Percentiles rank a stretch among this genome's conserved stretches.
Evolutionary conservation across 306 rosid genomes (phyloP).

Genomic region (Acacia confusa): DNA sequence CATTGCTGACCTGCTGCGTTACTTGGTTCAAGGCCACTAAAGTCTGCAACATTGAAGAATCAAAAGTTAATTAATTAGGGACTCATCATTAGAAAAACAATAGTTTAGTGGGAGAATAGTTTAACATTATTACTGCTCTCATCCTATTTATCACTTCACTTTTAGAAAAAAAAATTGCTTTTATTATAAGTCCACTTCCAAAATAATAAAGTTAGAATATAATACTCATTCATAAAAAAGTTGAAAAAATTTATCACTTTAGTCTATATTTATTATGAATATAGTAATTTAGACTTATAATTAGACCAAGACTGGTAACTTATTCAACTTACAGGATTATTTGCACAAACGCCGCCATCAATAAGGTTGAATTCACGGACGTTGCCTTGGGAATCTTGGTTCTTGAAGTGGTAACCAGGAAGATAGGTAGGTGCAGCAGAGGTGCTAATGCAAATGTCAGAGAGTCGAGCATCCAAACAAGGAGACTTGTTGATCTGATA

Average conservation of each 20-base stretch:
- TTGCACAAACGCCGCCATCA: slow-evolving; percentile 53
- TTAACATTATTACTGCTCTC: background rate
- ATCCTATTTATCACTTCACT: too few relatives aligned
- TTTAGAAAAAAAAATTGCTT: too few relatives aligned
- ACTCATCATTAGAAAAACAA: background rate
- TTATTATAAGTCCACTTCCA: too few relatives aligned
- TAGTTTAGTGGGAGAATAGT: background rate
- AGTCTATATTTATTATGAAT: too few relatives aligned
- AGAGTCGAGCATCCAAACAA: slow-evolving; percentile 34
- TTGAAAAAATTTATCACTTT: too few relatives aligned
- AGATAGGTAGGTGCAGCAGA: slow-evolving; percentile 51
- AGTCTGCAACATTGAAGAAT: slow-evolving; percentile 27
- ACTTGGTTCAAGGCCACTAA: slow-evolving; percentile 30
- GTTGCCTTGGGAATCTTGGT: slow-evolving; percentile 27
- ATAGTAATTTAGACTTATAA: too few relatives aligned
- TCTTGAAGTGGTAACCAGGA: slow-evolving; percentile 41
- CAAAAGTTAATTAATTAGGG: slow-evolving; percentile 13
- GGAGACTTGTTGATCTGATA: slow-evolving; percentile 39
- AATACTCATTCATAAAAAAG: too few relatives aligned
- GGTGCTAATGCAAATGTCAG: slow-evolving; percentile 47
- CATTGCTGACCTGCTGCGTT: background rate
- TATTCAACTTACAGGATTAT: slow-evolving; percentile 38
- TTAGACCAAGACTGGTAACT: background rate
- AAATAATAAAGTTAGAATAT: too few relatives aligned
- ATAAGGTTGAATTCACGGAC: slow-evolving; percentile 43